Evolutionary conservation across 371 early-diverging fungal species (phyloP), one percentile per base, ranked within the genome.

Genomic region (Saksenaea oblongispora): DNA sequence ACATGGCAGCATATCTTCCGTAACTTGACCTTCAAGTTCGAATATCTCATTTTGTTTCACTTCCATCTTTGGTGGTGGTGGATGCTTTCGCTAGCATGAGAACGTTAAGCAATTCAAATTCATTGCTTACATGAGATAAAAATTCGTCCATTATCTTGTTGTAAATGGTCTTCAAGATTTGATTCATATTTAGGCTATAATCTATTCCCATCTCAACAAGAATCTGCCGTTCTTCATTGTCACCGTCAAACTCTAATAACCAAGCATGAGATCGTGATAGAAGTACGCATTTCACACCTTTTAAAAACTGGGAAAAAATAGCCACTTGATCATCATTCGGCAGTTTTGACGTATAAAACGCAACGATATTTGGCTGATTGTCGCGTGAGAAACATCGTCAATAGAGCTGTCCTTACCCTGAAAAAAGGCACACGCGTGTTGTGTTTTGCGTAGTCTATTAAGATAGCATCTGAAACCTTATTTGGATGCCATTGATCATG

Each of bases 241-340:
- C 73, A 18, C 73, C 69, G 15, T 63, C 60, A 66, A 63, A 68
- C 3, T 57, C 71, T 71, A 22, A 56, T 18, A 15, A 56, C 27
- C 8, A 35, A 34, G 34, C 31, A 15, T 27, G n/a, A 39, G 18
- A 39, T 15, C 26, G 35, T 34, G n/a, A 5, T 28, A 10, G 15
- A 9, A 18, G 34, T 1, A 3, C 15, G 22, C 26, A 18, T 11
- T 17, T 51, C 35, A 57, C 63, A 68, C 72, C 62, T 47, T 70
- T 28, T 5, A 74, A 61, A 51, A 74, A 74, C 8, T 61, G 41
- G n/a, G 71, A 70, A 17, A 61, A 67, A 1, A 70, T 54, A 2
- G 22, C 54, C 5, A 63, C 54, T 41, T 74, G 74, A 18, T 57
- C 26, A 13, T 61, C 26, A 14, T 44, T 37, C 4, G 71, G 24